These are phyloP conservation scores for Monosporascus sp. DNA, from an alignment of 2,329 filamentous ascomycete genomes.

Conservation along the genomic window DNA sequence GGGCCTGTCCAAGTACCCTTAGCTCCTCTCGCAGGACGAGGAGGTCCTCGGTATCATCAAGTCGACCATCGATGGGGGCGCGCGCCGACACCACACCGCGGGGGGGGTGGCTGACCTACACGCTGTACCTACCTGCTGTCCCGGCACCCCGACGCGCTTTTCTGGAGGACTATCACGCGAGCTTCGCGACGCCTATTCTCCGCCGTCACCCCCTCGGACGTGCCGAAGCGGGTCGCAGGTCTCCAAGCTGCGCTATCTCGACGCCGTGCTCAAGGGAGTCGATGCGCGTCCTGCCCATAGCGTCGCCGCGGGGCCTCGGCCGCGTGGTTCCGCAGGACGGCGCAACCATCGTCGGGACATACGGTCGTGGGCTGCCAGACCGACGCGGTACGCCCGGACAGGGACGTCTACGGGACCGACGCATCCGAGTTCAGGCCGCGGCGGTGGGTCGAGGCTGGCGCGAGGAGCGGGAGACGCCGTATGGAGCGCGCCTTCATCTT, in stretches of 20 bases:
- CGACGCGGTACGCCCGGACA: constrained; percentile 10
- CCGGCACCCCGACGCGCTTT: constrained; percentile 6
- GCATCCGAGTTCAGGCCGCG: constrained; percentile 9
- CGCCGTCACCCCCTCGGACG: not conserved
- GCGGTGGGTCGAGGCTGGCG: constrained; percentile 10
- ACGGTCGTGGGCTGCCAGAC: not conserved
- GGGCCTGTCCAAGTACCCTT: constrained; percentile 7
- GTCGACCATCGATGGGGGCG: constrained; percentile 15
- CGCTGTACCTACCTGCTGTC: constrained; percentile 8
- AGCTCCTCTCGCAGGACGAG: constrained; percentile 2
- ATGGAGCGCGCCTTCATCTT: constrained; percentile 8
- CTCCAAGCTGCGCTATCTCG: constrained; percentile 13
- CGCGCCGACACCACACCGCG: constrained; percentile 14
- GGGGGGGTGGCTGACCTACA: constrained; percentile 12
- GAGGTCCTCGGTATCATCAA: constrained; percentile 10
- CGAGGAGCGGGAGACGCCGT: constrained; percentile 6
- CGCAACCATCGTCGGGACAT: constrained; percentile 6
- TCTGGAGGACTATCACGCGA: constrained; percentile 8
- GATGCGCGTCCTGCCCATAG: constrained; percentile 11
- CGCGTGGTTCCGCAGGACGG: constrained; percentile 4
- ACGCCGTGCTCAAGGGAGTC: constrained; percentile 18
- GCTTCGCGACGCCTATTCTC: constrained; percentile 4
- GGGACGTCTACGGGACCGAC: constrained; percentile 10
- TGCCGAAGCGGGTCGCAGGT: constrained; percentile 5
- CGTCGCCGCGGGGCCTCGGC: constrained; percentile 9